These are phyloP conservation scores for Plasmodium sp. DNA, from an alignment of 169 alveolate species.

Conservation along the genomic window DNA sequence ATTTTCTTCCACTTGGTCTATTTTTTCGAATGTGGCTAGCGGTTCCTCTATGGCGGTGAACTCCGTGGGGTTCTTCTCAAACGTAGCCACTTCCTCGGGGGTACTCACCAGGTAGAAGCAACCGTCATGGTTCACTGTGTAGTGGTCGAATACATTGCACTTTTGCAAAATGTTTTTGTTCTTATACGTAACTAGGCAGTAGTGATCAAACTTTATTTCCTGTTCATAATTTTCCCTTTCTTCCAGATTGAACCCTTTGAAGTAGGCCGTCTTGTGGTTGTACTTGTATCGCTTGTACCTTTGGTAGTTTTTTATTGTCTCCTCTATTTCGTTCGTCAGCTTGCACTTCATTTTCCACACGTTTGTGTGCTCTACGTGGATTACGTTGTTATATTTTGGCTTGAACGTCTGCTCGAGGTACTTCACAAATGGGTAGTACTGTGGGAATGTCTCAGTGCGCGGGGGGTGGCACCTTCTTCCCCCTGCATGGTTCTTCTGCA, in stretches of 20 bases:
- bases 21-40: constrained; percentile 21
- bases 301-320: constrained; percentile 33
- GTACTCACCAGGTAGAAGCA: constrained; percentile 23
- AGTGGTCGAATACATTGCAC: constrained; percentile 42
- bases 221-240: constrained; percentile 63
- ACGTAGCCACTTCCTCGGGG: constrained; percentile 26
- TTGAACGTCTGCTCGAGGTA: constrained; percentile 1
- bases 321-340: constrained; percentile 22
- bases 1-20: constrained; percentile 7
- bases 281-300: constrained; percentile 56
- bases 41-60: constrained; percentile 39
- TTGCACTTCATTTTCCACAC: constrained; percentile 62
- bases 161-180: constrained; percentile 38
- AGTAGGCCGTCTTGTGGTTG: constrained; percentile 33
- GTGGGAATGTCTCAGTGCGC: background rate
- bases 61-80: constrained; percentile 23
- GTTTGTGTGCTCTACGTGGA: constrained; percentile 33
- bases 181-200: constrained; percentile 65
- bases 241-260: constrained; percentile 64
- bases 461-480: background rate
- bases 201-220: constrained; percentile 57
- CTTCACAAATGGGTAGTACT: constrained; percentile 7
- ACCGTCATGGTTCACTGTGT: constrained; percentile 38
- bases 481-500: background rate
- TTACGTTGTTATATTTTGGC: constrained; percentile 37